These are phyloP conservation scores for Kwoniella sp. DNA, from an alignment of 768 basidiomycete species.

Conservation along the genomic window DNA sequence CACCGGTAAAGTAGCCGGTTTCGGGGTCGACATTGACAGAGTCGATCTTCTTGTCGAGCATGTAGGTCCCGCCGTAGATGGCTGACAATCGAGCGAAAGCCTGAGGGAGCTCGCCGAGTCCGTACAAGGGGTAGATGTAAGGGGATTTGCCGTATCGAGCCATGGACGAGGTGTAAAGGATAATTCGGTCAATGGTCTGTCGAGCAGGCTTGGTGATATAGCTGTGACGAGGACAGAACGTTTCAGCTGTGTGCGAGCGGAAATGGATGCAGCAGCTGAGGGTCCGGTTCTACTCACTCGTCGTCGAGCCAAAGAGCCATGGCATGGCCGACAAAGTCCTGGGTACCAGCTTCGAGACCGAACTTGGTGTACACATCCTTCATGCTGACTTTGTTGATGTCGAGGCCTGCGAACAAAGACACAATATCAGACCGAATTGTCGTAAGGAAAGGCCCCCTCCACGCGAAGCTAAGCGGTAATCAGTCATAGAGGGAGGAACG, in stretches of 20 bases:
- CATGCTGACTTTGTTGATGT: constrained; percentile 91
- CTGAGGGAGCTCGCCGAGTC: constrained; percentile 97
- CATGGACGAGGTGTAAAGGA: constrained; percentile 98
- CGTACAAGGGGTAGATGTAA: constrained; percentile 98
- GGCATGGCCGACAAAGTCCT: constrained; percentile 98
- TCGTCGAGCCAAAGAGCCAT: constrained; percentile 99
- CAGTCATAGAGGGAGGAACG: too few relatives aligned
- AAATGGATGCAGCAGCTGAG: too few relatives aligned
- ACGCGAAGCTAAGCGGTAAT: too few relatives aligned
- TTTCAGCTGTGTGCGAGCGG: too few relatives aligned
- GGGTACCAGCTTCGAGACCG: constrained; percentile 92
- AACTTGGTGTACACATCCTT: constrained; percentile 94
- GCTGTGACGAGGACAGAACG: too few relatives aligned
- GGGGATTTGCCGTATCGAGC: constrained; percentile 99
- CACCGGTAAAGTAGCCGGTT: constrained; percentile 85
- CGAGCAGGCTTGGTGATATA: constrained; percentile 92
- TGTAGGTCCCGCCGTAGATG: constrained; percentile 99
- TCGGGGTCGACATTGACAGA: constrained; percentile 80
- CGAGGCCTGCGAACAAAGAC: constrained; percentile 69
- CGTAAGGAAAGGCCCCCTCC: too few relatives aligned
- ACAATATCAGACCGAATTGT: too few relatives aligned
- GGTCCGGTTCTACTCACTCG: too few relatives aligned
- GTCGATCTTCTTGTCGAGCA: constrained; percentile 95
- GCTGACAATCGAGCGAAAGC: constrained; percentile 97
- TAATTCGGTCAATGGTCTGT: constrained; percentile 86